These are phyloP conservation scores for Mercurialis annua DNA, from an alignment of 345 rosid species.

Conservation along the genomic window DNA sequence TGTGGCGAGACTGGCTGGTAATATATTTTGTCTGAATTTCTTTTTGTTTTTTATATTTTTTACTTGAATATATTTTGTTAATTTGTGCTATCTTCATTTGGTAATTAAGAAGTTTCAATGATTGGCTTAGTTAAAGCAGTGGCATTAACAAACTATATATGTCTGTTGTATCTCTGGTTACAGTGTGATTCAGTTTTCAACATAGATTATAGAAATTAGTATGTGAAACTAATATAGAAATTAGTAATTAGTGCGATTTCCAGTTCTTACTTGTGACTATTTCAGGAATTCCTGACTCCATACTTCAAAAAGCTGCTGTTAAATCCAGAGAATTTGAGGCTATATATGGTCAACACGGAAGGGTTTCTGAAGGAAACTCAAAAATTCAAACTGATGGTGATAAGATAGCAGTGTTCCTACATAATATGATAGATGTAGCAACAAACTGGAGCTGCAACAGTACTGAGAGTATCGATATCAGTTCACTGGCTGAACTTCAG, in stretches of 20 bases:
- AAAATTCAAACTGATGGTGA: constrained; percentile 8
- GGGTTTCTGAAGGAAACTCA: constrained; percentile 16
- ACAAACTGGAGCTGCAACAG: constrained; percentile 10
- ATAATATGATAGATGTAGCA: constrained; percentile 32
- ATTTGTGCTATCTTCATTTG: background rate
- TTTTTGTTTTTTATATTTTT: too few relatives aligned
- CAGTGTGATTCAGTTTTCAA: background rate
- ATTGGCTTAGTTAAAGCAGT: background rate
- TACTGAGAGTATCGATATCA: constrained; percentile 17
- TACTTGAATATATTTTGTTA: too few relatives aligned
- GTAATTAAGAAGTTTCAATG: background rate
- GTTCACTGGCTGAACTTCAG: constrained; percentile 44
- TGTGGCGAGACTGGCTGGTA: constrained; percentile 96
- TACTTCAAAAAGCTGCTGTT: constrained; percentile 58
- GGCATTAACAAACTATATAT: background rate
- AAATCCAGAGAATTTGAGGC: constrained; percentile 76
- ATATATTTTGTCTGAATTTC: constrained; percentile 6
- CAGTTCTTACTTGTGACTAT: constrained; percentile 16
- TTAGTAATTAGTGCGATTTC: background rate
- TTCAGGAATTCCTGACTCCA: constrained; percentile 69
- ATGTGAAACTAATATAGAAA: background rate
- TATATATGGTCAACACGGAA: constrained; percentile 41
- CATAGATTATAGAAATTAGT: background rate
- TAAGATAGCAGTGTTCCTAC: constrained; percentile 34
- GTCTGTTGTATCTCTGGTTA: background rate